Percentiles rank a stretch among this genome's conserved stretches.
These are phyloP conservation scores for Fonsecaea erecta DNA, from an alignment of 2,329 filamentous ascomycete species.

Conservation along the genomic window DNA sequence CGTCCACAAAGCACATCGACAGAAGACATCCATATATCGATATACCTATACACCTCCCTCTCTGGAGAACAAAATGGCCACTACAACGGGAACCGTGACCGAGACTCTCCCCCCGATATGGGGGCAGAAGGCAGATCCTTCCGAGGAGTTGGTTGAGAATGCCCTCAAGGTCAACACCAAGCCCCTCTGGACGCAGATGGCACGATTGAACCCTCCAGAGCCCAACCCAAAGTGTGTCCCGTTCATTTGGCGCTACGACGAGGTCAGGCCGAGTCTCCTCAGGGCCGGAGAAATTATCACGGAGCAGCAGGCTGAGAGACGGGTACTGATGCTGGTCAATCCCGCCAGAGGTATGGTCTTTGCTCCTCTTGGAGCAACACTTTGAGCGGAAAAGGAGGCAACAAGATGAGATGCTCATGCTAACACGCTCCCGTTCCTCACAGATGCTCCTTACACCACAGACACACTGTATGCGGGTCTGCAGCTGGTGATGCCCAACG, in stretches of 20 bases:
- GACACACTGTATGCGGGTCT: slow-evolving; percentile 64
- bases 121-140: slow-evolving; percentile 19
- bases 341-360: slow-evolving; percentile 42
- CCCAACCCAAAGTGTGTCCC: slow-evolving; percentile 33
- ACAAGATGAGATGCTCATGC: background rate
- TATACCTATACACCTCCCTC: background rate
- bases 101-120: slow-evolving; percentile 12
- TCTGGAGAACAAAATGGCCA: slow-evolving; percentile 15
- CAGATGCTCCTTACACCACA: slow-evolving; percentile 58
- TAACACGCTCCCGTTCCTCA: background rate
- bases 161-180: slow-evolving; percentile 35
- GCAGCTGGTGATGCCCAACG: slow-evolving; percentile 62
- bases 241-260: slow-evolving; percentile 44
- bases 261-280: slow-evolving; percentile 44
- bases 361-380: background rate
- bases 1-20: slow-evolving; percentile 1
- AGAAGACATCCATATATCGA: background rate
- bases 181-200: slow-evolving; percentile 60
- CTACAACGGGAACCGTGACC: slow-evolving; percentile 19
- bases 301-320: slow-evolving; percentile 46
- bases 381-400: background rate
- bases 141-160: slow-evolving; percentile 24
- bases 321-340: slow-evolving; percentile 51
- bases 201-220: slow-evolving; percentile 42
- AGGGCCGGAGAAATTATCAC: slow-evolving; percentile 45